Evolutionary conservation across 345 rosid species (phyloP), one percentile per base, ranked within the genome.

Genomic region (Capsella bursapastoris): DNA sequence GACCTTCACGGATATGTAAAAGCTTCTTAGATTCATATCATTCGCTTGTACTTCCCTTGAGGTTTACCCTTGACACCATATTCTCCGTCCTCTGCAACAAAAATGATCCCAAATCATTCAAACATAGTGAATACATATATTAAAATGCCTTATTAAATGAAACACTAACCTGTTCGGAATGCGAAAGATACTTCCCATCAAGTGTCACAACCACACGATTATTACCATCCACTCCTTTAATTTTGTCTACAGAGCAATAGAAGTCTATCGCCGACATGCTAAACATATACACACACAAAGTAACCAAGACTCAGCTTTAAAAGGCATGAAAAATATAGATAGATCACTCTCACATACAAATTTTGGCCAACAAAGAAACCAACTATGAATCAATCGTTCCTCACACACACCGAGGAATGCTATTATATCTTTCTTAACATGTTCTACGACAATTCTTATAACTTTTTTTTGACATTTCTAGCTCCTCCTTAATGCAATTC

Each of bases 191-290:
- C 82, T 91, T 93, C 59, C 97, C 97, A 58, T 93, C 97, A 73
- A 93, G 82, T 45, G 98, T 91, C 66, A 93, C 66, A 3, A 91
- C 89, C 3, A 79, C 96, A 0, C 96, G 96, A 41, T 89, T 88
- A 44, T 93, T 88, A 55, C 98, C 98, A 70, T 93, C 96, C 45
- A 84, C 88, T 3, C 91, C 94, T 81, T 84, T 85, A 61, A 87
- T 81, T 82, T 91, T 91, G 85, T 93, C 96, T 9, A 93, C 98
- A 0, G 98, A 91, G 85, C 97, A 91, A 82, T 87, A 87, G 82
- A 89, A 93, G 66, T 93, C 98, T 87, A 93, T 88, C 4, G 97
- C 96, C 3, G 97, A 93, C 98, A 89, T 93, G 50, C 97, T 93
- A 79, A 60, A 61, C 49, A 73, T 3, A 66, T 4, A 63, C 43